A percentile compares a stretch with the other conserved stretches of the same genome.
phyloP scores from a whole-genome alignment of 495 filamentous ascomycete genomes.

The Rusavskia elegans region DNA sequence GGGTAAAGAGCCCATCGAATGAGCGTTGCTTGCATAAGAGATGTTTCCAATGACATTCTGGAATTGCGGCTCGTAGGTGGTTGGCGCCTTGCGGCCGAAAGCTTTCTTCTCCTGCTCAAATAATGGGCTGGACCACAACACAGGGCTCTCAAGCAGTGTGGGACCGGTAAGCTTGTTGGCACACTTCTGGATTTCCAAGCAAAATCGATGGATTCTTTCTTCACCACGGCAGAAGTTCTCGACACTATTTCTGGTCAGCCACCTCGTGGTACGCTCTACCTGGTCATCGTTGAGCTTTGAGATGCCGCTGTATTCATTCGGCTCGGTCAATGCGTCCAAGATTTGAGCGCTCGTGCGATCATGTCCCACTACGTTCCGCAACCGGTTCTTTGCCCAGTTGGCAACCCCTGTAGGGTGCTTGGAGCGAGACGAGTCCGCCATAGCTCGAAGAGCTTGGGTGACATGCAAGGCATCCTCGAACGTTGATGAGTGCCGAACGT shows the following conservation, averaged over 20 bases:
- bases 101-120: conserved; percentile 63
- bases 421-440: conserved; percentile 42
- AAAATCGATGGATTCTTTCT: conserved; percentile 89
- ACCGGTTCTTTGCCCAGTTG: conserved; percentile 12
- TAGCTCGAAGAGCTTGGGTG: conserved; percentile 76
- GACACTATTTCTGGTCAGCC: conserved; percentile 65
- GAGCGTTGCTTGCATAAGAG: too few relatives aligned
- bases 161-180: conserved; percentile 78
- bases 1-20: too few relatives aligned
- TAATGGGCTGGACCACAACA: conserved; percentile 83
- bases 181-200: conserved; percentile 75
- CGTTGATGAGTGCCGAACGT: conserved; percentile 77
- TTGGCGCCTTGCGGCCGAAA: conserved; percentile 40
- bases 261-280: conserved; percentile 68
- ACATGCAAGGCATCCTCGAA: conserved; percentile 86
- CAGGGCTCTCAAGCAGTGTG: conserved; percentile 71
- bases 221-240: conserved; percentile 95
- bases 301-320: conserved; percentile 69
- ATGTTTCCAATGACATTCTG: neutral
- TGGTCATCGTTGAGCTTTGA: conserved; percentile 97
- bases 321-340: conserved; percentile 72
- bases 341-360: conserved; percentile 58
- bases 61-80: neutral
- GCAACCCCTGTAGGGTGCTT: conserved; percentile 22
- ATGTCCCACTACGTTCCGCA: conserved; percentile 7